A percentile compares a stretch with the other conserved stretches of the same genome.
Evolutionary conservation across 768 basidiomycete genomes (phyloP).

Genomic region (Lactifluus hygrophoroides): DNA sequence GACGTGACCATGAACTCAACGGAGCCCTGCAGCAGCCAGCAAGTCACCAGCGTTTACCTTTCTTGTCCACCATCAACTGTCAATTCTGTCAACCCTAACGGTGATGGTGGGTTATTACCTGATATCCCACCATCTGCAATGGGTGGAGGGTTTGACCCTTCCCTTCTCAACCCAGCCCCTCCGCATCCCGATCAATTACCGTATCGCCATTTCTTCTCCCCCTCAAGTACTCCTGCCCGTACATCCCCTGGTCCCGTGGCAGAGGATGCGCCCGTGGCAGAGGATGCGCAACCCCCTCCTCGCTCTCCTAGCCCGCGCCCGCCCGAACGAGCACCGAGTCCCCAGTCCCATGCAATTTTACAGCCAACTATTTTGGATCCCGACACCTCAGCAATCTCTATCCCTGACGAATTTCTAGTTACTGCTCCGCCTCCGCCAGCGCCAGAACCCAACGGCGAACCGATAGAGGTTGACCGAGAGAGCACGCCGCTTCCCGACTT

Average conservation of each 20-base stretch:
- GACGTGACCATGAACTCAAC: constrained; percentile 13
- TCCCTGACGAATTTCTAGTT: constrained; percentile 8
- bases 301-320: background rate
- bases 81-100: background rate
- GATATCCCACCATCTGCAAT: constrained; percentile 7
- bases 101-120: constrained; percentile 10
- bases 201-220: constrained; percentile 5
- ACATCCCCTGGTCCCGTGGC: background rate
- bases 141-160: constrained; percentile 17
- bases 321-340: background rate
- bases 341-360: background rate
- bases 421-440: constrained; percentile 18
- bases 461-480: constrained; percentile 48
- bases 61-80: constrained; percentile 5
- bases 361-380: background rate
- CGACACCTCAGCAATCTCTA: background rate
- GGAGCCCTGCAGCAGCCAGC: constrained; percentile 2
- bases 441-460: constrained; percentile 27
- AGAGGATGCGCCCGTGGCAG: background rate
- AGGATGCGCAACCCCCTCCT: background rate
- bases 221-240: constrained; percentile 19
- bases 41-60: constrained; percentile 10
- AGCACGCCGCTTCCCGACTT: constrained; percentile 78
- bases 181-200: background rate
- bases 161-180: constrained; percentile 15